Evolutionary conservation across 1,284 basidiomycete species (phyloP).

Genomic region (Malassezia furfur): DNA sequence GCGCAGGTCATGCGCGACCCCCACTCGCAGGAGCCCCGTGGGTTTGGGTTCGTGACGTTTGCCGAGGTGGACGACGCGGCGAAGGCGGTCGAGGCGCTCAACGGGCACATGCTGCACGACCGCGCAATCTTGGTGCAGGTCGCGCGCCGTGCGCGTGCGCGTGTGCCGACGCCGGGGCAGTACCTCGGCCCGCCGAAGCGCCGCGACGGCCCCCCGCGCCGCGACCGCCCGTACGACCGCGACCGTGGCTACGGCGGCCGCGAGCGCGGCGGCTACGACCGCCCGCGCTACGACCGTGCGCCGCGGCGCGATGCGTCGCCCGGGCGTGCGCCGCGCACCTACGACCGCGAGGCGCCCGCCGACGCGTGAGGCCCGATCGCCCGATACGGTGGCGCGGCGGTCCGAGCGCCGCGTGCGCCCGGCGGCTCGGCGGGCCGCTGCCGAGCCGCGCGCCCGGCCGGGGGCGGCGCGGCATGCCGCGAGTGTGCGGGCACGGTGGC

Average conservation of each 20-base stretch:
- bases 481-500: too few relatives aligned
- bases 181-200: slow-evolving; percentile 82
- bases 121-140: slow-evolving; percentile 66
- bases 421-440: too few relatives aligned
- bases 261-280: too few relatives aligned
- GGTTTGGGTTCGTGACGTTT: slow-evolving; percentile 97
- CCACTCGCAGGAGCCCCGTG: slow-evolving; percentile 87
- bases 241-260: slow-evolving; percentile 46
- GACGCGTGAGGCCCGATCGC: neutral
- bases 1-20: slow-evolving; percentile 94
- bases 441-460: too few relatives aligned
- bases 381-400: too few relatives aligned
- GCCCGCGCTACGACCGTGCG: neutral
- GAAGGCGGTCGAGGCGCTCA: slow-evolving; percentile 71
- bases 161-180: slow-evolving; percentile 85
- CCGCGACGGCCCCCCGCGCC: slow-evolving; percentile 44
- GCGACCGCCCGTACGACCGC: slow-evolving; percentile 49
- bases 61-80: slow-evolving; percentile 76
- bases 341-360: neutral
- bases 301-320: neutral
- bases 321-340: neutral
- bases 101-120: slow-evolving; percentile 73
- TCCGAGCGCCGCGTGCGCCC: too few relatives aligned
- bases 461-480: too few relatives aligned
- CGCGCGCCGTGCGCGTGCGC: slow-evolving; percentile 84